Evolutionary conservation across 345 rosid species (phyloP).

Genomic region (Brassica carinata): DNA sequence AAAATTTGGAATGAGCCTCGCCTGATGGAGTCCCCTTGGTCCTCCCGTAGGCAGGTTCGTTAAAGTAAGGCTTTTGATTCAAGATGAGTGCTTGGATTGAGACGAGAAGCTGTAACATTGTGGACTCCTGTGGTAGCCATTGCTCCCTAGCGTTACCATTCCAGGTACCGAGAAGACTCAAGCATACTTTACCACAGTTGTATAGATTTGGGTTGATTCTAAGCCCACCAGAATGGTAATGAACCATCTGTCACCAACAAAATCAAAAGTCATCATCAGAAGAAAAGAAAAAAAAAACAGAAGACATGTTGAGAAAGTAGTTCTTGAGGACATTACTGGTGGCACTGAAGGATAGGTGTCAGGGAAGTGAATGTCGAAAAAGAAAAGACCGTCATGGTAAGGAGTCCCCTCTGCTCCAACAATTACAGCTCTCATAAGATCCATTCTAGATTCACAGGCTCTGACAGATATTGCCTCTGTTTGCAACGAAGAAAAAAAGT

Average conservation of each 20-base stretch:
- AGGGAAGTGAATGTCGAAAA: constrained; percentile 86
- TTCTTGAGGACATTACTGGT: constrained; percentile 60
- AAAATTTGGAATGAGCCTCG: constrained; percentile 49
- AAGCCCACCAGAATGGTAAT: constrained; percentile 84
- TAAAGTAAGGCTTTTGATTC: constrained; percentile 81
- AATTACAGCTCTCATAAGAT: constrained; percentile 82
- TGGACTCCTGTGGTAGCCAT: constrained; percentile 82
- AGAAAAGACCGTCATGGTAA: constrained; percentile 93
- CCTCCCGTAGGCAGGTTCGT: constrained; percentile 82
- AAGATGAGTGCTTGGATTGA: constrained; percentile 93
- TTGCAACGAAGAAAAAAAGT: constrained; percentile 2
- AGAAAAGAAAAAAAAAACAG: not conserved
- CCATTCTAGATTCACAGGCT: constrained; percentile 89
- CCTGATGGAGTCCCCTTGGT: constrained; percentile 48
- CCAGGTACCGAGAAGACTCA: constrained; percentile 98
- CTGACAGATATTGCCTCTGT: constrained; percentile 81
- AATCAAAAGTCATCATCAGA: not conserved
- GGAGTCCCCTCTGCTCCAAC: constrained; percentile 96
- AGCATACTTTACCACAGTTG: constrained; percentile 75
- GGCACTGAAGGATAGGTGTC: constrained; percentile 67
- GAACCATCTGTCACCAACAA: constrained; percentile 55
- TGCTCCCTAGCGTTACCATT: constrained; percentile 64
- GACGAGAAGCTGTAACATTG: constrained; percentile 84
- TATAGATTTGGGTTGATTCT: constrained; percentile 87
- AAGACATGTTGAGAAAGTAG: not conserved